A percentile compares a stretch with the other conserved stretches of the same genome.
Evolutionary conservation across 139 green algal species (phyloP).

Genomic region (Closterium sp.): DNA sequence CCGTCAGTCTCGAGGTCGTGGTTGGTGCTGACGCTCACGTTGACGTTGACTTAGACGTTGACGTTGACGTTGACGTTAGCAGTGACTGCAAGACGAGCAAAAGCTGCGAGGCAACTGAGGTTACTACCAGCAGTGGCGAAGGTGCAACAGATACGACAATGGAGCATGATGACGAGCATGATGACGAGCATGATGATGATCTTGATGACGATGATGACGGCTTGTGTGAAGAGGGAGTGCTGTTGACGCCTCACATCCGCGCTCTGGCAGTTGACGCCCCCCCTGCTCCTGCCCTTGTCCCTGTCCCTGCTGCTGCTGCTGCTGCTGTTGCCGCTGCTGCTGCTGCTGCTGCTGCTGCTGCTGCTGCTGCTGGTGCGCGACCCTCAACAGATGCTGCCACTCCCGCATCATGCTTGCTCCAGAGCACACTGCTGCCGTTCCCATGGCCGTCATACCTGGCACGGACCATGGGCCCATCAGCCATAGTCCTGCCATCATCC

Average conservation of each 20-base stretch:
- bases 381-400: background rate
- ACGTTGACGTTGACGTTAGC: background rate
- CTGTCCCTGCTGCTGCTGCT: background rate
- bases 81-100: background rate
- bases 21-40: background rate
- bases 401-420: background rate
- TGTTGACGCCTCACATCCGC: background rate
- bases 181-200: background rate
- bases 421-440: background rate
- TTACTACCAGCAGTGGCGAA: background rate
- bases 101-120: background rate
- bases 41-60: background rate
- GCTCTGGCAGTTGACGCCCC: background rate
- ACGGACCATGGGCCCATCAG: too few species aligned
- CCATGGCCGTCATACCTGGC: background rate
- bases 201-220: too few species aligned
- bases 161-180: background rate
- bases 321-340: too few species aligned
- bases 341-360: background rate
- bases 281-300: background rate
- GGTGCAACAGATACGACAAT: background rate
- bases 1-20: background rate
- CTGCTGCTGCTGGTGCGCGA: background rate
- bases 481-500: too few species aligned
- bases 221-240: too few species aligned